Evolutionary conservation across 768 basidiomycete species (phyloP).

Genomic region (Tephrocybe sp.): DNA sequence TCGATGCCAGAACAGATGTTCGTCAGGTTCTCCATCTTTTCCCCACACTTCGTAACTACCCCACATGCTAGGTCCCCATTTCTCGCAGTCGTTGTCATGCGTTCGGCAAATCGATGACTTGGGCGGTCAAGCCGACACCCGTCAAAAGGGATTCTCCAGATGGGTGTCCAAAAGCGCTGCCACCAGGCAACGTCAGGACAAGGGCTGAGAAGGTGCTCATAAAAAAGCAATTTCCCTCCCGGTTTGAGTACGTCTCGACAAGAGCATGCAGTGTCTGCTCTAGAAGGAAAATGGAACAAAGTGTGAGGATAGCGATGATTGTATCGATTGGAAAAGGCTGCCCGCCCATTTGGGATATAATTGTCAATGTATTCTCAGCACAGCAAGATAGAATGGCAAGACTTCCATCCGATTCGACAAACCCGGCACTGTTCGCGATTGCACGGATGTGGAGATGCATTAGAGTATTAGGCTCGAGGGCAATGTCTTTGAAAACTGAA

Average conservation of each 20-base stretch:
- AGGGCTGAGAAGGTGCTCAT: conserved; percentile 66
- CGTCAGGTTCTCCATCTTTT: conserved; percentile 50
- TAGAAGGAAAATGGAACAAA: conserved; percentile 65
- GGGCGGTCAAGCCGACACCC: conserved; percentile 65
- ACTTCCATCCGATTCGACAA: conserved; percentile 34
- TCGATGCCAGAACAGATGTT: conserved; percentile 59
- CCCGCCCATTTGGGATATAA: conserved; percentile 33
- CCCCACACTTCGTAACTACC: conserved; percentile 41
- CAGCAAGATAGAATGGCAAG: conserved; percentile 61
- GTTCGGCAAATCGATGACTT: conserved; percentile 45
- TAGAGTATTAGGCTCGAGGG: conserved; percentile 63
- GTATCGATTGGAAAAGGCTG: conserved; percentile 46
- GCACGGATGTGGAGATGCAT: conserved; percentile 60
- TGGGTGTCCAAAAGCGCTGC: conserved; percentile 71
- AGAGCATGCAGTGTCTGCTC: conserved; percentile 44
- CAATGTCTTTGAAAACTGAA: conserved; percentile 62
- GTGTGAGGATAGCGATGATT: conserved; percentile 59
- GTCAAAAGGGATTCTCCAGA: conserved; percentile 59
- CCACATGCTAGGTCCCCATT: conserved; percentile 41
- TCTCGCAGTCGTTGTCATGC: conserved; percentile 23
- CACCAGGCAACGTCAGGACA: conserved; percentile 58
- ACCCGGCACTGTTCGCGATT: conserved; percentile 49
- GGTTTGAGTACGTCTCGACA: conserved; percentile 53
- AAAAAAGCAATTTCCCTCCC: conserved; percentile 63
- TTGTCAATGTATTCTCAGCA: conserved; percentile 53